Evolutionary conservation across 208 protist genomes (phyloP), one percentile per base, ranked within the genome.

Genomic region (Trypanosoma scelopori): DNA sequence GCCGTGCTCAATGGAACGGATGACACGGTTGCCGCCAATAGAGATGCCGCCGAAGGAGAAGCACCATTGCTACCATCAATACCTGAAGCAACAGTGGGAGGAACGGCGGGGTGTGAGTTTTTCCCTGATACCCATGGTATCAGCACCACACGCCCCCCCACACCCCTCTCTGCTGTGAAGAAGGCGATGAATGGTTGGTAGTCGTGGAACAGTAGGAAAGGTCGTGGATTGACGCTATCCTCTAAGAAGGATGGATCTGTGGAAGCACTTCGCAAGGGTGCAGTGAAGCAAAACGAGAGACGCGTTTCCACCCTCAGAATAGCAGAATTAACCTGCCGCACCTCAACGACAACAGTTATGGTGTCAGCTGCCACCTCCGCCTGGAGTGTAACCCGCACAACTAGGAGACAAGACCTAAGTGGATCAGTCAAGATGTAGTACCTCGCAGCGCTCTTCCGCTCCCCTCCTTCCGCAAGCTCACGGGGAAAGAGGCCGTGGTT

Each of bases 141-240:
- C n/a, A 79, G 49, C 12, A 79, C 63, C 39, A 62, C 55, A 11
- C 68, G 47, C 16, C 63, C 65, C 5, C 46, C 49, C 18, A 55
- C 50, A 43, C 27, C 20, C n/a, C 16, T 11, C 42, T 64, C 47
- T 28, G 51, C 53, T 5, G 71, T 75, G 48, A 92, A 89, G 56
- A 92, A 80, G 43, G 71, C 76, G 52, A 92, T 57, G 56, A 79
- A 65, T 12, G 79, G 78, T 28, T 79, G 60, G 65, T 87, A 85
- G 28, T 82, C 78, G 53, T 89, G 80, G 50, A 68, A 57, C 15
- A 92, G 67, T 28, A 92, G 73, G 46, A 61, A 71, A 4, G 82
- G 86, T 32, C 71, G 80, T 18, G 59, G 73, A 11, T 74, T 84
- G 47, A 84, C 81, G 56, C 55, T 71, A 35, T 79, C 74, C 55